Evolutionary conservation across 345 rosid genomes (phyloP).

Genomic region (Angophora floribunda): DNA sequence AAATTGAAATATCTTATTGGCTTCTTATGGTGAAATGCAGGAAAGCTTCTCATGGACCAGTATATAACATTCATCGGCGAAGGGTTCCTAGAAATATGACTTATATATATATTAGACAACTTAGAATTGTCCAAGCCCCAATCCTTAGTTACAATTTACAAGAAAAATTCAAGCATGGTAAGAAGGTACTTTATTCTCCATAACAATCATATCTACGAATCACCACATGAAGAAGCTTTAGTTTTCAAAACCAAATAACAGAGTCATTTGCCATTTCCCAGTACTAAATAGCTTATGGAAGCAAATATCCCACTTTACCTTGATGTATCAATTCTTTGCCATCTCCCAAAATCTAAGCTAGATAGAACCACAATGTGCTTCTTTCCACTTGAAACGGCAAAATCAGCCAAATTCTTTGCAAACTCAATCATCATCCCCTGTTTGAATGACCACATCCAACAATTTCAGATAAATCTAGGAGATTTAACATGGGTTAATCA

Average conservation of each 20-base stretch:
- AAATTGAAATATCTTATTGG: neutral
- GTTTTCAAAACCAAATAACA: neutral
- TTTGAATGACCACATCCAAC: neutral
- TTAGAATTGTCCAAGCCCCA: neutral
- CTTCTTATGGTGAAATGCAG: too few species aligned
- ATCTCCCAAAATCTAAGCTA: conserved; percentile 83
- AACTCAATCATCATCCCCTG: conserved; percentile 82
- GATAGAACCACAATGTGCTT: conserved; percentile 65
- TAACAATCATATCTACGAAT: neutral
- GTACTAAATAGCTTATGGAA: neutral
- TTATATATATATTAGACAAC: neutral
- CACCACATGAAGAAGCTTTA: neutral
- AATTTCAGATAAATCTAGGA: neutral
- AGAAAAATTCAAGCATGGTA: neutral
- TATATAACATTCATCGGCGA: neutral
- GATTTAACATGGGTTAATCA: neutral
- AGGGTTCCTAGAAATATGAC: neutral
- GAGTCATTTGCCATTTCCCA: neutral
- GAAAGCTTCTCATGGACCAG: neutral
- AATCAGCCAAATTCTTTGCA: conserved; percentile 71
- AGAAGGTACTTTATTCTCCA: neutral
- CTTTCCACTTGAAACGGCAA: conserved; percentile 71
- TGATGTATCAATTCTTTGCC: conserved; percentile 70
- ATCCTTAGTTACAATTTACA: neutral
- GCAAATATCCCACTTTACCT: conserved; percentile 28